phyloP scores from a whole-genome alignment of 176 grass and related monocot genomes.

The Coix lacrymajobi region DNA sequence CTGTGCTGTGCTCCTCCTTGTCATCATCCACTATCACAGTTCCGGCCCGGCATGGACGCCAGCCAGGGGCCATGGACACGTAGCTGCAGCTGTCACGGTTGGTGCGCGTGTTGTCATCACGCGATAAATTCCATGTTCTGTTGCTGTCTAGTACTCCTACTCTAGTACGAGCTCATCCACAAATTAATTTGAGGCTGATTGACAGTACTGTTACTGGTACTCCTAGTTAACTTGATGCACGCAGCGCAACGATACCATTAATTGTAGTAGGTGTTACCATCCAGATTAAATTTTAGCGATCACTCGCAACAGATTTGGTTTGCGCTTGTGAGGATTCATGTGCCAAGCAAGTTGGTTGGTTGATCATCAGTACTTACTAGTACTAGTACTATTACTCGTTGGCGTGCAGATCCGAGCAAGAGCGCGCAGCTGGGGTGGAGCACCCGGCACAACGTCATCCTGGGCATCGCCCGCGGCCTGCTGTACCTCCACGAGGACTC shows the following conservation, averaged over 20 bases:
- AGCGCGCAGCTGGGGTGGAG: constrained; percentile 59
- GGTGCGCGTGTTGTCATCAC: neutral
- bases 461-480: constrained; percentile 66
- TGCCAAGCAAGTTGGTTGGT: neutral
- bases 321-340: neutral
- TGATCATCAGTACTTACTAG: neutral
- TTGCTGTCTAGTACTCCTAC: too few species aligned
- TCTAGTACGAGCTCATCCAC: neutral
- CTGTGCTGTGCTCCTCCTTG: neutral
- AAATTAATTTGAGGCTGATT: neutral
- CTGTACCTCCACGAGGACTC: constrained; percentile 95
- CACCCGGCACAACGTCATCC: constrained; percentile 54
- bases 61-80: neutral
- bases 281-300: neutral
- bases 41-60: neutral
- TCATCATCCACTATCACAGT: neutral
- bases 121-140: constrained; percentile 13
- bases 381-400: neutral
- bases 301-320: neutral
- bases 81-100: neutral
- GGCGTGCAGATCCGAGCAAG: constrained; percentile 31
- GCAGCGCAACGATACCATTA: constrained; percentile 1
- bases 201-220: neutral
- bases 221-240: neutral
- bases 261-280: neutral